phyloP scores from a whole-genome alignment of 2,329 filamentous ascomycete genomes.

The Microdochium paspali region DNA sequence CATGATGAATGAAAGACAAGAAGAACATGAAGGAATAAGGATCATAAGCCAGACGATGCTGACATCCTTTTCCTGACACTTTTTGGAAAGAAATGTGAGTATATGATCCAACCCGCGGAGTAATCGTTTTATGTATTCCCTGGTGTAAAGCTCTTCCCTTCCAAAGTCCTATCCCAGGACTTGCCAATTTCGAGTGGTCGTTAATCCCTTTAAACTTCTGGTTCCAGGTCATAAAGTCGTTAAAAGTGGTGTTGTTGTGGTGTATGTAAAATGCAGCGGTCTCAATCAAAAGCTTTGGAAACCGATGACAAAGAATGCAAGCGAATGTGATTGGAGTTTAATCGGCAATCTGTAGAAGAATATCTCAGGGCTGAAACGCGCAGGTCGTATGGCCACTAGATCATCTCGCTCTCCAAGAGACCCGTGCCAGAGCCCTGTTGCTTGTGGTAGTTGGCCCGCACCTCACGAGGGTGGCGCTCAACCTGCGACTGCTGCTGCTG shows the following conservation, averaged over 20 bases:
- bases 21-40: not conserved
- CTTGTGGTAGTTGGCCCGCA: constrained; percentile 22
- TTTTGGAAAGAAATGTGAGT: not conserved
- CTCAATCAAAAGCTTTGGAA: too few species aligned
- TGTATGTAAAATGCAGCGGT: not conserved
- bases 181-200: not conserved
- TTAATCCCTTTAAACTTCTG: not conserved
- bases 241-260: not conserved
- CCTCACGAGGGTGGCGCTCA: constrained; percentile 26
- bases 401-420: constrained; percentile 45
- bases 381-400: too few species aligned
- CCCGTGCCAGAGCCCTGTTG: constrained; percentile 36
- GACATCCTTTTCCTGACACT: not conserved
- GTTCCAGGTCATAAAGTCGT: not conserved
- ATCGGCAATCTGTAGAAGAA: too few species aligned
- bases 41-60: not conserved
- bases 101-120: not conserved
- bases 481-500: constrained; percentile 6
- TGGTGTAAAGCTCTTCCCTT: not conserved
- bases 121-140: not conserved
- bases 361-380: too few species aligned
- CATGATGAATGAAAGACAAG: not conserved
- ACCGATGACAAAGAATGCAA: not conserved
- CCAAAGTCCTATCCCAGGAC: not conserved
- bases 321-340: too few species aligned